Evolutionary conservation across 2,329 filamentous ascomycete genomes (phyloP), one percentile per base, ranked within the genome.

Genomic region (Teratosphaeria viscida): DNA sequence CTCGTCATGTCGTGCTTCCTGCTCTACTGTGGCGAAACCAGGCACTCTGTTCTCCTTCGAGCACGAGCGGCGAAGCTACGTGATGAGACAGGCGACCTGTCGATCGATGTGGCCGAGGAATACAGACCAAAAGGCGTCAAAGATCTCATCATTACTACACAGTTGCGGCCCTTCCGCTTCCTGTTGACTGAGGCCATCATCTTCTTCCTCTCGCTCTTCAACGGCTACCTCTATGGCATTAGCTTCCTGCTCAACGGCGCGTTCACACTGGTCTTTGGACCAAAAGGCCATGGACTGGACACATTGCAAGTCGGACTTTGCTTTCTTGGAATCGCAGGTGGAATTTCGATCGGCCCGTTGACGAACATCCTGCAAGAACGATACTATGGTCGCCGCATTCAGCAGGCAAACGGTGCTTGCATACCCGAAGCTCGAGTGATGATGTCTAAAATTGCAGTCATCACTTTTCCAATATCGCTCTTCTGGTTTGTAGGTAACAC

Each of bases 181-280:
- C 65, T 80, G 0, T 72, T 71, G 14, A 74, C 75, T 1, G 78
- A 80, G 63, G 75, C 77, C 32, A 80, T 80, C 56, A 75, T 78
- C 34, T 72, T 77, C 23, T 77, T 77, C 39, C 74, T 72, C 3
- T 76, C 78, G 1, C 65, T 78, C 0, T 80, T 79, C 66, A 79
- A 79, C 57, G 78, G 77, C 7, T 80, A 77, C 61, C 69, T 79
- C 3, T 80, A 80, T 56, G 78, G 78, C 1, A 63, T 80, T 6
- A 77, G 75, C 1, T 81, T 79, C 58, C 67, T 80, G 0, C 79
- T 80, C 70, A 79, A 79, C 61, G 77, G 74, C 5, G 77, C 77
- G 0, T 80, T 81, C 60, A 70, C 75, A 23, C 71, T 79, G 23
- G 79, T 81, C 1, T 81, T 81, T 59, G 75, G 77, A 0, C 64